These are phyloP conservation scores for Chytriomyces confervae DNA, from an alignment of 192 early-diverging fungal species.

Conservation along the genomic window DNA sequence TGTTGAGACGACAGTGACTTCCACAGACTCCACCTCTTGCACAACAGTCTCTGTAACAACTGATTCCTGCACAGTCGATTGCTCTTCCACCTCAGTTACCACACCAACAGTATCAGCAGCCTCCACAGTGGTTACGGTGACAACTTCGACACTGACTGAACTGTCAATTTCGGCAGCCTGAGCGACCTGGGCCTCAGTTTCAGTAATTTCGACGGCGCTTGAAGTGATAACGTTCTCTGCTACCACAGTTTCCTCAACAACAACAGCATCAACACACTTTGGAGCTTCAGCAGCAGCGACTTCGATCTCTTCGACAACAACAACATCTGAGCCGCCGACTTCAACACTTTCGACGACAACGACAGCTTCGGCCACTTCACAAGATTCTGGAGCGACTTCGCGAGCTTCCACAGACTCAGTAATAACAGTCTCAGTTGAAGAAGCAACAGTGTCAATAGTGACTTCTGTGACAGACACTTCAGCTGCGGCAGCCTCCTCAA, in stretches of 20 bases:
- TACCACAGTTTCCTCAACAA: neutral
- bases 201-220: neutral
- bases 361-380: neutral
- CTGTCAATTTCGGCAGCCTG: neutral
- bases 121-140: neutral
- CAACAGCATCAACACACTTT: neutral
- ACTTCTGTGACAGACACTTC: neutral
- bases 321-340: too few species aligned
- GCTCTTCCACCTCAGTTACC: neutral
- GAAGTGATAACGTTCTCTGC: too few species aligned
- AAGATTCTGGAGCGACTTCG: neutral
- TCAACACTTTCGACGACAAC: neutral
- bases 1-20: too few species aligned
- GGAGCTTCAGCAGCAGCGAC: neutral
- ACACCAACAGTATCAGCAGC: slow-evolving; percentile 10
- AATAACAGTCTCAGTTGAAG: neutral
- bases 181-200: neutral
- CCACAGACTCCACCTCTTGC: too few species aligned
- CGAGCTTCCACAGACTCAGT: slow-evolving; percentile 2
- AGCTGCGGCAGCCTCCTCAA: neutral
- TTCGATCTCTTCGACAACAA: too few species aligned
- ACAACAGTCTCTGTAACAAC: too few species aligned
- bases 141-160: neutral
- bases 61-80: too few species aligned
- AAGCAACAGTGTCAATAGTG: neutral